Base-by-base conservation (phyloP, 257 asterid species). In the Solanum chmielewskii region DNA sequence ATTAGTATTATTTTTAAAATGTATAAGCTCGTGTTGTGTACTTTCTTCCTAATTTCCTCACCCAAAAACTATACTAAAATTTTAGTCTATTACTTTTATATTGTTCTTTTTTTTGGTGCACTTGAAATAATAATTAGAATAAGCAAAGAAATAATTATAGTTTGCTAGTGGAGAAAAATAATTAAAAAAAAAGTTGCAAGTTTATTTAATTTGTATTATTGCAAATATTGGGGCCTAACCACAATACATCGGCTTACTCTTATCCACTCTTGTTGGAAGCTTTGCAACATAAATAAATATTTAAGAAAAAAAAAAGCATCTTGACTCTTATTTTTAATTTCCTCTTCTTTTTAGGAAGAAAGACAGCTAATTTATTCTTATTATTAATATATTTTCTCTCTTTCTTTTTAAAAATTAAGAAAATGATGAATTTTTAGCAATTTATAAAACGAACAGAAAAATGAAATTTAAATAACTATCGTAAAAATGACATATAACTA, bases 201-300 rank as follows among this genome's bases (percentile, higher is more conserved):
- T 29, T 80, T 80, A 47, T 82, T 68, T 87, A 78, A 45, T 81
- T 44, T 41, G 27, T 52, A 87, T 62, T 56, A 87, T 66, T 87
- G 62, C 81, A 41, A 81, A 52, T 87, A 71, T 11, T 70, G 85
- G 83, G 74, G 70, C 80, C 89, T 73, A 85, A 88, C 82, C 35
- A 80, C 83, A 86, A 87, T 89, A 87, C 83, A 87, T 86, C 87
- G 85, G 90, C 91, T 88, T 42, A 37, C 77, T 88, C 90, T 89
- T 84, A 89, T 88, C 91, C 91, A 86, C 83, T 88, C 85, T 88
- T 81, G 88, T 84, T 85, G 81, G 76, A 85, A 85, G 41, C 83
- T 87, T 86, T 66, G 86, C 31, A 85, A 42, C 90, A 70, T 88
- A 83, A 73, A 12, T 35, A 25, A 78, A 14, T 5, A 42, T 44